Evolutionary conservation across 2,329 filamentous ascomycete species (phyloP), one percentile per base, ranked within the genome.

Genomic region (Teratosphaeria destructans): DNA sequence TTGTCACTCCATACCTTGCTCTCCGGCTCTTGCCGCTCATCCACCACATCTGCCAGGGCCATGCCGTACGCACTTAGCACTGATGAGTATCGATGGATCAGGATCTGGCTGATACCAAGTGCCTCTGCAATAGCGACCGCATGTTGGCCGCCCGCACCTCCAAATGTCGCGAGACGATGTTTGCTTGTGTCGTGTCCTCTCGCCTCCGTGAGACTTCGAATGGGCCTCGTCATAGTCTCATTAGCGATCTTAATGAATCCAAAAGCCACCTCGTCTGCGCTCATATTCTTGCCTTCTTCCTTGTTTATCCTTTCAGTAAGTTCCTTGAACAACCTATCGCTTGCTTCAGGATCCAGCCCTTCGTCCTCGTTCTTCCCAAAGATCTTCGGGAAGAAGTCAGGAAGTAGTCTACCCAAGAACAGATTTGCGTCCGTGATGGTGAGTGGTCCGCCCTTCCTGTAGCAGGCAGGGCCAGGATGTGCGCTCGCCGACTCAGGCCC

Each of bases 371-470:
- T 87, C 72, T 90, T 87, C 54, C 93, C 93, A 67, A 97, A 96
- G 61, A 97, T 96, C 72, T 92, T 93, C 0, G 92, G 92, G 69
- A 96, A 96, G 78, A 94, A 95, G 62, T 95, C 89, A 0, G 92
- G 92, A 1, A 96, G 75, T 3, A 97, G 78, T 47, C 92, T 82
- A 0, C 92, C 91, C 0, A 96, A 83, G 67, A 90, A 90, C 5
- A 96, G 74, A 66, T 96, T 96, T 1, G 92, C 92, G 70, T 96
- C 92, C 0, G 92, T 96, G n/a, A 96, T 91, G 0, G 92, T 94
- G 4, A 92, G 80, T 3, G 92, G 91, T 0, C 92, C 92, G 0
- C 87, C 89, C 73, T 96, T 96, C 35, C 91, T 83, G 73, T 96
- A 96, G 66, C 91, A 96, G 0, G 90, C 90, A 10, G 92, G 92